These are phyloP conservation scores for Castanea sativa DNA, from an alignment of 306 rosid species.

Conservation along the genomic window DNA sequence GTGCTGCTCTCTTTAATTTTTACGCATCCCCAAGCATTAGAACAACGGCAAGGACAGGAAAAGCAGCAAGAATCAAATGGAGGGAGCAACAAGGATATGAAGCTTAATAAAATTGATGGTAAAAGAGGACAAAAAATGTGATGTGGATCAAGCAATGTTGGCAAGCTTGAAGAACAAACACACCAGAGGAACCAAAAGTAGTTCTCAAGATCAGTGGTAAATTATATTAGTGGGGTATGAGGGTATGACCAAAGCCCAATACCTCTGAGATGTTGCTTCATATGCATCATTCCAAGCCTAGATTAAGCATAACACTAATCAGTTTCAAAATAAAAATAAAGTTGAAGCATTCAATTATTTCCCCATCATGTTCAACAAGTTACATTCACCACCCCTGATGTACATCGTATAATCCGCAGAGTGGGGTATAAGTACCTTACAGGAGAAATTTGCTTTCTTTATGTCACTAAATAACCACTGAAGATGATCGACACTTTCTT, in stretches of 20 bases:
- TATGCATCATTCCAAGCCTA: slow-evolving; percentile 87
- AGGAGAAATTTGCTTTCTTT: slow-evolving; percentile 50
- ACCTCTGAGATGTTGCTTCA: slow-evolving; percentile 68
- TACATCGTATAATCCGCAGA: not conserved
- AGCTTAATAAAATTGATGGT: not conserved
- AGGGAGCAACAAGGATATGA: not conserved
- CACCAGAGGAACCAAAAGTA: not conserved
- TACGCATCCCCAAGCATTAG: not conserved
- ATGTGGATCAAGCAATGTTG: not conserved
- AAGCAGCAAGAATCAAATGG: not conserved
- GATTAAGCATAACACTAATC: slow-evolving; percentile 1
- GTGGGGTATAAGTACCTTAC: slow-evolving; percentile 44
- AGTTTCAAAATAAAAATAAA: not conserved
- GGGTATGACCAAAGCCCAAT: slow-evolving; percentile 83
- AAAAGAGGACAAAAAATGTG: not conserved
- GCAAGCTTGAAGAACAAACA: not conserved
- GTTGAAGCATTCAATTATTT: not conserved
- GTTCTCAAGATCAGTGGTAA: not conserved
- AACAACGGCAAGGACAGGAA: not conserved
- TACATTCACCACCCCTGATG: slow-evolving; percentile 10
- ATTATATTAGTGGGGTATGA: not conserved
- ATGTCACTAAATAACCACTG: slow-evolving; percentile 68
- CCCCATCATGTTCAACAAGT: not conserved
- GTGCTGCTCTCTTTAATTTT: not conserved
- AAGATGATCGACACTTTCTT: slow-evolving; percentile 67